A percentile compares a stretch with the other conserved stretches of the same genome.
These are phyloP conservation scores for Arthrobotrys iridis DNA, from an alignment of 2,329 filamentous ascomycete species.

Conservation along the genomic window DNA sequence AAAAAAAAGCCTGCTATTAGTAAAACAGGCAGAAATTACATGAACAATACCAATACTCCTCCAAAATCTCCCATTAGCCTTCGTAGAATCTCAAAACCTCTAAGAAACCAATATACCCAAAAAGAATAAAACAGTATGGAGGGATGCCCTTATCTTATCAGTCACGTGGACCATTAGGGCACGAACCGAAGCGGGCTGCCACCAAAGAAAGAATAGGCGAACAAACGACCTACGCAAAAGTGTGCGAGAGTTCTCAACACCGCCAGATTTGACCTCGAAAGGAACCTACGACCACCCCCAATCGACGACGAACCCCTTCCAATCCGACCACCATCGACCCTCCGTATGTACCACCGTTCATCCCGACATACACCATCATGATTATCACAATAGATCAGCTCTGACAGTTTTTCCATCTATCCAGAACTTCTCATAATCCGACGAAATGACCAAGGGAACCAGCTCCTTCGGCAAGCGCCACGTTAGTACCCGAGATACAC, in stretches of 20 bases:
- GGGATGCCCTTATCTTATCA: constrained; percentile 52
- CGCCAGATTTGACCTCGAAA: constrained; percentile 39
- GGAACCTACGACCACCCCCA: not conserved
- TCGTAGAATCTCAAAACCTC: not conserved
- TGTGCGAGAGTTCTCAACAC: constrained; percentile 50
- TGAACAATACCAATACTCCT: constrained; percentile 1
- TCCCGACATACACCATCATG: not conserved
- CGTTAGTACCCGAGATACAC: constrained; percentile 55
- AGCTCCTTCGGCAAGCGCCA: constrained; percentile 59
- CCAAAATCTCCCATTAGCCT: no score
- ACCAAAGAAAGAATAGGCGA: constrained; percentile 36
- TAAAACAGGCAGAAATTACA: constrained; percentile 22
- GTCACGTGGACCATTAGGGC: constrained; percentile 49
- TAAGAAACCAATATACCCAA: no score
- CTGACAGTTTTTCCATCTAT: constrained; percentile 3
- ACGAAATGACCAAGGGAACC: constrained; percentile 54
- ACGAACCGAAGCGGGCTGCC: not conserved
- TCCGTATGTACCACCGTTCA: constrained; percentile 30
- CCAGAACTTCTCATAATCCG: constrained; percentile 48
- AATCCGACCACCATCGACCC: constrained; percentile 16
- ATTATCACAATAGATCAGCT: not conserved
- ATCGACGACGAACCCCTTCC: not conserved
- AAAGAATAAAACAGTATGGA: not conserved
- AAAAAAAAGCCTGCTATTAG: constrained; percentile 28
- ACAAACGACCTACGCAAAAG: constrained; percentile 34